Evolutionary conservation across 768 basidiomycete species (phyloP).

Genomic region (Coprinopsis strossmayeri): DNA sequence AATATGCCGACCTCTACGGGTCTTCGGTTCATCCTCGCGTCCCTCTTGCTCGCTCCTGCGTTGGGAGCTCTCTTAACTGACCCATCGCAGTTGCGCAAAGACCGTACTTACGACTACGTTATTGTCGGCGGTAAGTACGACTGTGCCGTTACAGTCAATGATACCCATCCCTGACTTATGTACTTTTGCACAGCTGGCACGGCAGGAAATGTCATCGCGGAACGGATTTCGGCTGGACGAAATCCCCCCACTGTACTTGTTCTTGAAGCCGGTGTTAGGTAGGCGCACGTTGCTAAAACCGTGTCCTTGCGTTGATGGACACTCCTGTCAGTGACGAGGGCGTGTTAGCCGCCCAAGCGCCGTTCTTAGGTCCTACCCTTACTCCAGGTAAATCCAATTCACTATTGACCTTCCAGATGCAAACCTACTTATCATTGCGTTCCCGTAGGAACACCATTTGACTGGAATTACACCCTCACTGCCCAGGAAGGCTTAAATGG

Average conservation of each 20-base stretch:
- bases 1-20: conserved; percentile 4
- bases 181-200: conserved; percentile 16
- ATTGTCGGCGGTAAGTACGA: conserved; percentile 12
- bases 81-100: conserved; percentile 5
- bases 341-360: conserved; percentile 17
- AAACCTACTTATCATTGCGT: background rate
- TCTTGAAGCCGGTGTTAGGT: conserved; percentile 9
- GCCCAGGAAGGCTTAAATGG: conserved; percentile 24
- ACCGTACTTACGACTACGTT: conserved; percentile 11
- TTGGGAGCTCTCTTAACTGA: conserved; percentile 9
- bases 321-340: conserved; percentile 15
- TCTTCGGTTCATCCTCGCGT: conserved; percentile 3
- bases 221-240: background rate
- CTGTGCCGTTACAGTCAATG: background rate
- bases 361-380: conserved; percentile 17
- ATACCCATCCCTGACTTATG: background rate
- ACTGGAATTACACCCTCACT: conserved; percentile 29
- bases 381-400: conserved; percentile 14
- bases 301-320: background rate
- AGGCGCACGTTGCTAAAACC: background rate
- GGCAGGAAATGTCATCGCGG: conserved; percentile 8
- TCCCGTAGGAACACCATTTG: conserved; percentile 6
- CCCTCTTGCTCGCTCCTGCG: conserved; percentile 5
- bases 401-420: background rate
- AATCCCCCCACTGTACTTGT: conserved; percentile 1